phyloP scores from a whole-genome alignment of 495 filamentous ascomycete species.

The Trichoderma orchidacearum region DNA sequence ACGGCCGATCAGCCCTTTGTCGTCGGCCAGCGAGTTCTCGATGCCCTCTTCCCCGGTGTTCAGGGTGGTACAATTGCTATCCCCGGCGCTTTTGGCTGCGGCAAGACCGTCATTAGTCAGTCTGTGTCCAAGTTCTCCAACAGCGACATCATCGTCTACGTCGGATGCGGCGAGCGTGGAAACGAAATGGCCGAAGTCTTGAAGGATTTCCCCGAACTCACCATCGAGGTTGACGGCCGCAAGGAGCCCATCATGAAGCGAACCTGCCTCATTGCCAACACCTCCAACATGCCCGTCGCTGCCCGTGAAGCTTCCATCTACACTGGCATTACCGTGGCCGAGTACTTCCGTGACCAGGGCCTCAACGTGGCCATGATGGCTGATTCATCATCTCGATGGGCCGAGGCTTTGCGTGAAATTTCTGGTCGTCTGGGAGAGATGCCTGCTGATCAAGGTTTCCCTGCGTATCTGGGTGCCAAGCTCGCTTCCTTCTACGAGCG shows the following conservation, averaged over 20 bases:
- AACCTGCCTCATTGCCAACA: conserved; percentile 95
- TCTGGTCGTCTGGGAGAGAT: conserved; percentile 98
- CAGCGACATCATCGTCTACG: conserved; percentile 97
- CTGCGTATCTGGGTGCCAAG: conserved; percentile 92
- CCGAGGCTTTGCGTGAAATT: conserved; percentile 95
- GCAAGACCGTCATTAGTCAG: conserved; percentile 98
- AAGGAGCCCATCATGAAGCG: conserved; percentile 99
- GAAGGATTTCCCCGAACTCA: conserved; percentile 98
- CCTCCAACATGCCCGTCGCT: conserved; percentile 99
- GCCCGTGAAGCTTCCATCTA: conserved; percentile 98
- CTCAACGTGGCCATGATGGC: conserved; percentile 99
- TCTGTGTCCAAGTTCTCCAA: conserved; percentile 99
- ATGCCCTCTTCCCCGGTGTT: conserved; percentile 95
- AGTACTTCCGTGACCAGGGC: conserved; percentile 98
- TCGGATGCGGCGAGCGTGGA: conserved; percentile 94
- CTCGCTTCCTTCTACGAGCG: conserved; percentile 98
- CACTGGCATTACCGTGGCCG: conserved; percentile 93
- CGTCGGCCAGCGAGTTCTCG: conserved; percentile 90
- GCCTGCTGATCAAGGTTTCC: conserved; percentile 99
- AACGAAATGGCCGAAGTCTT: conserved; percentile 99
- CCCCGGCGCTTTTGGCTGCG: conserved; percentile 95
- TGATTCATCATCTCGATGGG: conserved; percentile 96
- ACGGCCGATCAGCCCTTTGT: conserved; percentile 80
- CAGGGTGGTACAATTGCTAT: conserved; percentile 97
- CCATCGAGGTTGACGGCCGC: conserved; percentile 79